phyloP scores from a whole-genome alignment of 1,284 basidiomycete species.

The Mycena sp. region DNA sequence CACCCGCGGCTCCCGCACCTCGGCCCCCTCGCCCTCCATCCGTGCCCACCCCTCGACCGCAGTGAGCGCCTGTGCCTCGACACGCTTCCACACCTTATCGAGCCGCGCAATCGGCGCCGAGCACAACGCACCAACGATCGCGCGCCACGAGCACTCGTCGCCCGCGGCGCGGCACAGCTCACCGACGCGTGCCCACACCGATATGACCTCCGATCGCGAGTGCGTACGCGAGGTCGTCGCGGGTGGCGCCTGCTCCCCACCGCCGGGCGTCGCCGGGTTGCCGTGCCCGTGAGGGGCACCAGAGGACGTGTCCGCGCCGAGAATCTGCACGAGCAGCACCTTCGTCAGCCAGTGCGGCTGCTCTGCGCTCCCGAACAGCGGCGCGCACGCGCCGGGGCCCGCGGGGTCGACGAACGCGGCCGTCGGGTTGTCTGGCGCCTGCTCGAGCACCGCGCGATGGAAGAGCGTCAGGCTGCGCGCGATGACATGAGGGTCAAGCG shows the following conservation, averaged over 20 bases:
- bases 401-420: slow-evolving; percentile 20
- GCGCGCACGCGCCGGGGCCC: slow-evolving; percentile 4
- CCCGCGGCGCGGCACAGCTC: slow-evolving; percentile 73
- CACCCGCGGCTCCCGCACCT: slow-evolving; percentile 55
- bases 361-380: slow-evolving; percentile 70
- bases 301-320: slow-evolving; percentile 61
- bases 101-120: slow-evolving; percentile 77
- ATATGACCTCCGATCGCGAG: slow-evolving; percentile 75
- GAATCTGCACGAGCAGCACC: slow-evolving; percentile 71
- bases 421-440: slow-evolving; percentile 28
- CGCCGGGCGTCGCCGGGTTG: not conserved
- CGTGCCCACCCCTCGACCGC: slow-evolving; percentile 75
- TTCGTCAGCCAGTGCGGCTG: slow-evolving; percentile 83
- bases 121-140: slow-evolving; percentile 72
- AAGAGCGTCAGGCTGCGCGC: slow-evolving; percentile 68
- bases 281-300: slow-evolving; percentile 22
- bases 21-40: slow-evolving; percentile 32
- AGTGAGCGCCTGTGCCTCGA: slow-evolving; percentile 63
- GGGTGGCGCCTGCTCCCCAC: slow-evolving; percentile 50
- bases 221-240: slow-evolving; percentile 63
- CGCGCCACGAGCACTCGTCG: slow-evolving; percentile 81
- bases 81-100: slow-evolving; percentile 81
- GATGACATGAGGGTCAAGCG: slow-evolving; percentile 64
- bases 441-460: slow-evolving; percentile 61
- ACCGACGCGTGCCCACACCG: slow-evolving; percentile 74